A percentile compares a stretch with the other conserved stretches of the same genome.
These are phyloP conservation scores for Posidonia oceanica DNA, from an alignment of 116 monocot genomes.

Conservation along the genomic window DNA sequence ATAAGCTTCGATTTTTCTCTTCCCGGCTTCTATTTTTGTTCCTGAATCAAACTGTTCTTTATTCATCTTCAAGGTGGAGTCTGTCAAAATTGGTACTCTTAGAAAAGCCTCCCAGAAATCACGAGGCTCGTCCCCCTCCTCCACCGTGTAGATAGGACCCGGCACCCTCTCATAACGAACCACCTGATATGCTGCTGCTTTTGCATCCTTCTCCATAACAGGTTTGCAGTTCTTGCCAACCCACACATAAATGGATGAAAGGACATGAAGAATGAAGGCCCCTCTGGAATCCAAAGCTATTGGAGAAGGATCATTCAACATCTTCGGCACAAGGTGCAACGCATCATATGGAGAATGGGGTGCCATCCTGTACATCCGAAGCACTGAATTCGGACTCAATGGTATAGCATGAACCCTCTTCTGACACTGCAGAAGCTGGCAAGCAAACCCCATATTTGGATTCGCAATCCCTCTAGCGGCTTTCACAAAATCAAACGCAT, in stretches of 20 bases:
- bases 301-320: slow-evolving; percentile 62
- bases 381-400: slow-evolving; percentile 67
- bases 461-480: slow-evolving; percentile 88
- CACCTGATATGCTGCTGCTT: slow-evolving; percentile 81
- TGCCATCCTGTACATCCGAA: slow-evolving; percentile 87
- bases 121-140: slow-evolving; percentile 65
- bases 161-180: slow-evolving; percentile 88
- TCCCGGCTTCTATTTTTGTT: slow-evolving; percentile 23
- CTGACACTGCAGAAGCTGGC: slow-evolving; percentile 95
- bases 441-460: slow-evolving; percentile 97
- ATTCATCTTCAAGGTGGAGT: slow-evolving; percentile 10
- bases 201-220: slow-evolving; percentile 90
- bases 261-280: slow-evolving; percentile 77
- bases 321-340: slow-evolving; percentile 85
- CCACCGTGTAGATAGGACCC: slow-evolving; percentile 50
- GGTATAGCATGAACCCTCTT: slow-evolving; percentile 95
- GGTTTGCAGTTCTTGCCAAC: slow-evolving; percentile 59
- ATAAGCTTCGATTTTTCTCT: slow-evolving; percentile 50
- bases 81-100: slow-evolving; percentile 15
- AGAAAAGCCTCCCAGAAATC: slow-evolving; percentile 87
- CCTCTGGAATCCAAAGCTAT: slow-evolving; percentile 77
- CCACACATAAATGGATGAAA: slow-evolving; percentile 81
- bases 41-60: slow-evolving; percentile 24
- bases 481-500: slow-evolving; percentile 90
- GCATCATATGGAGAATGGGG: slow-evolving; percentile 93